Percentiles rank a stretch among this genome's conserved stretches.
Evolutionary conservation across 2,329 filamentous ascomycete genomes (phyloP).

Genomic region (Trichoderma breve): DNA sequence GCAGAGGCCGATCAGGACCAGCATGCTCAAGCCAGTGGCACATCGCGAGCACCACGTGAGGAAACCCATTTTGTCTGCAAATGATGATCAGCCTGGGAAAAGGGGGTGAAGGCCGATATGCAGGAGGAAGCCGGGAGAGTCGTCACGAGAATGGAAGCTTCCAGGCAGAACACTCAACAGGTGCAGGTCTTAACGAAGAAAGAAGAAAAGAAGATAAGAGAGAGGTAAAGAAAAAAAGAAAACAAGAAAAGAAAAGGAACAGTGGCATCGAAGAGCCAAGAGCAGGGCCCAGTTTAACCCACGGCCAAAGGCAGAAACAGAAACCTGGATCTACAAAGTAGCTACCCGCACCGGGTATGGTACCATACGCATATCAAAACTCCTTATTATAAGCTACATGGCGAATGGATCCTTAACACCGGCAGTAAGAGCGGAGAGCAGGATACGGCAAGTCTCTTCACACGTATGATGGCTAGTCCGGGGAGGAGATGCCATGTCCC

Average conservation of each 20-base stretch:
- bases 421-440: not conserved
- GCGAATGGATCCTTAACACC: not conserved
- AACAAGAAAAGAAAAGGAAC: not conserved
- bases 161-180: not conserved
- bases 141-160: not conserved
- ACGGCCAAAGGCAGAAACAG: not conserved
- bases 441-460: not conserved
- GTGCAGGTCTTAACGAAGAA: not conserved
- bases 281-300: not conserved
- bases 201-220: too few species aligned
- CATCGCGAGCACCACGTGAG: constrained; percentile 55
- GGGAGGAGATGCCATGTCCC: not conserved
- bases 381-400: constrained; percentile 4
- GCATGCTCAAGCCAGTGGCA: constrained; percentile 55
- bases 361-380: not conserved
- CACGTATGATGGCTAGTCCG: too few species aligned
- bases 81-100: not conserved
- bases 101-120: not conserved
- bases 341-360: not conserved
- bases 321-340: not conserved
- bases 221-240: too few species aligned
- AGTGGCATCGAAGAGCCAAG: not conserved
- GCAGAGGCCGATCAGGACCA: constrained; percentile 47
- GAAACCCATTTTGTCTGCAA: constrained; percentile 45
- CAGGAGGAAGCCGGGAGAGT: not conserved